Base-by-base conservation (phyloP, 331 rosid genomes). In the Phaseolus coccineus region DNA sequence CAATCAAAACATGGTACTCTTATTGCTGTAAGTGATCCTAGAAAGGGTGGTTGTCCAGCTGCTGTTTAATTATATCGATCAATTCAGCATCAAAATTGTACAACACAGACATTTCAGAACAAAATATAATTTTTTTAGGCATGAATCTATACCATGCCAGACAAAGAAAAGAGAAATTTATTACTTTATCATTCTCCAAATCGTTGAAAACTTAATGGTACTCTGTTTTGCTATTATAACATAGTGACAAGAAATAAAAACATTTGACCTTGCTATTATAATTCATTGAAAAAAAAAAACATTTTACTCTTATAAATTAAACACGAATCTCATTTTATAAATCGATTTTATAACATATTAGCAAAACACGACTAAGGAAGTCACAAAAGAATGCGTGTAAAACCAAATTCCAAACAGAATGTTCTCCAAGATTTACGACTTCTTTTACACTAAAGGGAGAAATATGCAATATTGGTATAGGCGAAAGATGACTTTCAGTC, bases 21-120 rank as follows among this genome's bases (percentile, higher is more conserved):
- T 70, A 89, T 90, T 0, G 99, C 89, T 12, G 98, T 95, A 0
- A 83, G 98, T 76, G 99, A 95, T 74, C 98, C 93, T 2, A 84
- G 99, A 84, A 95, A 93, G 78, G 89, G 90, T 56, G 98, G 99
- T 25, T 70, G 14, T 76, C 99, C 99, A 0, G 99, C 99, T 0
- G 96, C 97, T 10, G 77, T 84, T 24, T 88, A 57, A 53, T 72
- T 74, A 8, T 66, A 28, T 57, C 22, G 33, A 67, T 66, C 11
- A 24, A 57, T 82, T 77, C 50, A 24, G 19, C 12, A 69, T 31
- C 77, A 77, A 31, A 33, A 42, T 61, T 77, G 51, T 66, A 64
- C 46, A 61, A 1, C 3, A 25, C 33, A 13, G 6, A 57, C 24
- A 33, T 15, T 66, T 22, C 46, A 3, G 14, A 52, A 13, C 7